These are phyloP conservation scores for Psophocarpus tetragonolobus DNA, from an alignment of 306 rosid genomes.

Conservation along the genomic window DNA sequence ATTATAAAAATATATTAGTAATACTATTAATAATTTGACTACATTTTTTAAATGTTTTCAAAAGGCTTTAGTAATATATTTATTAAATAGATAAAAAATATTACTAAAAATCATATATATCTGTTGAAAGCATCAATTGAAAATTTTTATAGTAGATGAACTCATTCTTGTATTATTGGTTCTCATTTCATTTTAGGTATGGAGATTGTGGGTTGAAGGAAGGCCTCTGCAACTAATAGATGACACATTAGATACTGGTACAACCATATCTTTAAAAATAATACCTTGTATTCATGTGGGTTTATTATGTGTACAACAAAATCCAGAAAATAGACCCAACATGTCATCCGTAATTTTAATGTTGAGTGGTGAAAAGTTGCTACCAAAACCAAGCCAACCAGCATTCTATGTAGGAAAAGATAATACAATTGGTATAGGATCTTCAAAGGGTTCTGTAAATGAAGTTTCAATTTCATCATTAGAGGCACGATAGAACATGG, in stretches of 20 bases:
- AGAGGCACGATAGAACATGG: background rate
- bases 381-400: background rate
- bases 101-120: too few species aligned
- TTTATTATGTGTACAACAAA: background rate
- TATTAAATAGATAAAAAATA: too few species aligned
- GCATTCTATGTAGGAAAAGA: background rate
- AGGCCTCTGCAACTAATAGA: background rate
- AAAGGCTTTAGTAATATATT: too few species aligned
- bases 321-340: background rate
- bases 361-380: too few species aligned
- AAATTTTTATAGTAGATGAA: background rate
- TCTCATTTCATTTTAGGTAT: background rate
- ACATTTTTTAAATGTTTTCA: too few species aligned
- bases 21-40: too few species aligned
- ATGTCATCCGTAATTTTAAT: background rate
- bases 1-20: too few species aligned
- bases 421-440: background rate
- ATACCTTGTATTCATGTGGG: background rate
- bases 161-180: background rate
- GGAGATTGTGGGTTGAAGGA: background rate
- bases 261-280: background rate
- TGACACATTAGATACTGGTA: background rate
- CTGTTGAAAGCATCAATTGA: too few species aligned
- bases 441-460: background rate
- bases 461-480: conserved; percentile 11